A percentile compares a stretch with the other conserved stretches of the same genome.
These are phyloP conservation scores for Fragosphaeria purpurea DNA, from an alignment of 2,329 filamentous ascomycete species.

Conservation along the genomic window DNA sequence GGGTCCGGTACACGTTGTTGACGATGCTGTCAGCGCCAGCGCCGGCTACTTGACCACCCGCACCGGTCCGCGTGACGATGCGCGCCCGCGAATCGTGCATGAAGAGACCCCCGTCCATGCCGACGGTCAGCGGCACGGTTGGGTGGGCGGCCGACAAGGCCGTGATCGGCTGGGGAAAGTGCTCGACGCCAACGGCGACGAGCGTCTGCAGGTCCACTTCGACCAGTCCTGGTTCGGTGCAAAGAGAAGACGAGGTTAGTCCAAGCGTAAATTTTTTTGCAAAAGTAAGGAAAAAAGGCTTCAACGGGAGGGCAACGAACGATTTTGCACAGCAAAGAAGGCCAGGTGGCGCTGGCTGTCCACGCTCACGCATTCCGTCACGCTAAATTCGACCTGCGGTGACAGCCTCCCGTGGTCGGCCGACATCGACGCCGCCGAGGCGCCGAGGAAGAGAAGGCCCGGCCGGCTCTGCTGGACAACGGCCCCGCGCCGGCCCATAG, in stretches of 20 bases:
- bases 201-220: conserved; percentile 74
- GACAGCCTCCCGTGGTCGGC: conserved; percentile 30
- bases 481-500: conserved; percentile 43
- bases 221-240: conserved; percentile 46
- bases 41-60: too few relatives aligned
- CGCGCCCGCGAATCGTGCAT: conserved; percentile 63
- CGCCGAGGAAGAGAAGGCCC: conserved; percentile 53
- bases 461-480: conserved; percentile 56
- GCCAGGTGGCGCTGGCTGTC: conserved; percentile 57
- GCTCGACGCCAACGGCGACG: conserved; percentile 55
- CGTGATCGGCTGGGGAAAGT: conserved; percentile 74
- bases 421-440: conserved; percentile 31
- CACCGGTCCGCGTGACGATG: conserved; percentile 20
- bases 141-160: conserved; percentile 62
- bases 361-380: conserved; percentile 75
- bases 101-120: conserved; percentile 71
- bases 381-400: conserved; percentile 59
- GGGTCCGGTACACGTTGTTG: conserved; percentile 41
- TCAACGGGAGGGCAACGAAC: conserved; percentile 21
- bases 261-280: too few relatives aligned
- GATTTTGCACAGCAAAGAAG: conserved; percentile 70
- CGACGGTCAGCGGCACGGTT: conserved; percentile 67
- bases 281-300: too few relatives aligned
- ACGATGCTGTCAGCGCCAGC: conserved; percentile 17
- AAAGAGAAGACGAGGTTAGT: neutral